These are phyloP conservation scores for Guadua angustifolia DNA, from an alignment of 176 grass and related monocot genomes.

Conservation along the genomic window DNA sequence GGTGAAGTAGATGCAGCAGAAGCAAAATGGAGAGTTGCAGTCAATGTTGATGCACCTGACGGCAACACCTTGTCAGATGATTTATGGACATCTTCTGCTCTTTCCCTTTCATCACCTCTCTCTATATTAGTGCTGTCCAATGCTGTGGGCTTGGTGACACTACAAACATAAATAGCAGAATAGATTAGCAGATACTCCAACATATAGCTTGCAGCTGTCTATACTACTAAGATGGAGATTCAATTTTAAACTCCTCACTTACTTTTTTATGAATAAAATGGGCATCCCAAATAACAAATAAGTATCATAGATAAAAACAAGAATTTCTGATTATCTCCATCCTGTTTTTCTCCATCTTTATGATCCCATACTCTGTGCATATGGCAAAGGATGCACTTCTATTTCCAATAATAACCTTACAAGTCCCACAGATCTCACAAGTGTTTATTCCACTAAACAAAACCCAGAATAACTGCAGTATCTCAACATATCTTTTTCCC, in stretches of 20 bases:
- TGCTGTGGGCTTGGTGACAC: constrained; percentile 34
- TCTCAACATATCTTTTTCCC: constrained; percentile 1
- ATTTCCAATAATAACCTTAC: constrained; percentile 14
- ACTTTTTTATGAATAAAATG: background rate
- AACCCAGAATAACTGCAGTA: background rate
- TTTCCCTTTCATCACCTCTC: constrained; percentile 40
- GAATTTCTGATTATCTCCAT: background rate
- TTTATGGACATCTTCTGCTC: constrained; percentile 32
- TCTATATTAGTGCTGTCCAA: constrained; percentile 32
- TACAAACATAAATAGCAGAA: constrained; percentile 44
- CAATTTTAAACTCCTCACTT: background rate
- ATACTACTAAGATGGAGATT: background rate
- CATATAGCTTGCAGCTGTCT: background rate
- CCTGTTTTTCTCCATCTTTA: background rate
- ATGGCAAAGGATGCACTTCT: constrained; percentile 14
- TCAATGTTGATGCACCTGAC: constrained; percentile 26
- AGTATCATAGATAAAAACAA: background rate
- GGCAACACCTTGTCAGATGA: constrained; percentile 45
- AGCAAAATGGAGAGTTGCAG: constrained; percentile 40
- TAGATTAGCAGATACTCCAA: constrained; percentile 37
- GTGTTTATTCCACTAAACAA: constrained; percentile 11
- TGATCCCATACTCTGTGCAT: background rate
- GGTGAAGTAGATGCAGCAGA: constrained; percentile 47
- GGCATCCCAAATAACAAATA: background rate
- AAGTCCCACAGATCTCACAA: constrained; percentile 19